Percentiles rank a stretch among this genome's conserved stretches.
Conservation (phyloP, 371 early-diverging fungal species). For the Dinochytrium kinnereticum region DNA sequence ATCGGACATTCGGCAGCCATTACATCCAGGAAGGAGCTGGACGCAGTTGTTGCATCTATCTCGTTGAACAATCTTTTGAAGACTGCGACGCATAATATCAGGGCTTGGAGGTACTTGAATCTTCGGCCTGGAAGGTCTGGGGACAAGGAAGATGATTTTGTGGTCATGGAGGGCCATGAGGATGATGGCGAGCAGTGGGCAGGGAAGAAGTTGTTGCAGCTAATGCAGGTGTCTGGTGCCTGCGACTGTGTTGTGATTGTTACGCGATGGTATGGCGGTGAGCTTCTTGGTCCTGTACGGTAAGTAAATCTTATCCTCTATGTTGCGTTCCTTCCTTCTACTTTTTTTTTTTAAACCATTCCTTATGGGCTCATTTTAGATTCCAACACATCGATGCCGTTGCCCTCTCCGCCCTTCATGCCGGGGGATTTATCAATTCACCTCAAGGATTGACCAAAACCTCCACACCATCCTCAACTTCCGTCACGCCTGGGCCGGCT, state of each 20-base stretch:
- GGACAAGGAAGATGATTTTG: constrained; percentile 31
- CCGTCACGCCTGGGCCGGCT: background rate
- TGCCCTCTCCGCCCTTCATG: constrained; percentile 20
- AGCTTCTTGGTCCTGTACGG: constrained; percentile 32
- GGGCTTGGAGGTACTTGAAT: constrained; percentile 26
- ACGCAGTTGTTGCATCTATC: background rate
- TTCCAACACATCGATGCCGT: constrained; percentile 34
- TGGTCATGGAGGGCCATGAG: constrained; percentile 30
- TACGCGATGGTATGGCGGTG: constrained; percentile 39
- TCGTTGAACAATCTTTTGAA: background rate
- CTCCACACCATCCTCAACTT: background rate
- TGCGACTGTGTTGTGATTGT: constrained; percentile 37
- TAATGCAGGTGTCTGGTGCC: constrained; percentile 26
- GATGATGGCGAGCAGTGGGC: constrained; percentile 42
- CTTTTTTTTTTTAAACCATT: background rate
- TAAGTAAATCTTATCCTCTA: background rate
- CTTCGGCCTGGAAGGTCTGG: constrained; percentile 21
- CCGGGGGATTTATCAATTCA: constrained; percentile 20
- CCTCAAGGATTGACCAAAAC: background rate
- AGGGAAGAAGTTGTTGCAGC: constrained; percentile 21
- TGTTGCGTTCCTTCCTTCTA: background rate
- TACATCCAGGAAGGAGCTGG: constrained; percentile 12
- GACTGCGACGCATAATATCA: constrained; percentile 7
- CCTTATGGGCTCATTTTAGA: background rate
- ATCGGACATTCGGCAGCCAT: constrained; percentile 21